phyloP scores from a whole-genome alignment of 768 basidiomycete species.

The Trametopsis cervina region DNA sequence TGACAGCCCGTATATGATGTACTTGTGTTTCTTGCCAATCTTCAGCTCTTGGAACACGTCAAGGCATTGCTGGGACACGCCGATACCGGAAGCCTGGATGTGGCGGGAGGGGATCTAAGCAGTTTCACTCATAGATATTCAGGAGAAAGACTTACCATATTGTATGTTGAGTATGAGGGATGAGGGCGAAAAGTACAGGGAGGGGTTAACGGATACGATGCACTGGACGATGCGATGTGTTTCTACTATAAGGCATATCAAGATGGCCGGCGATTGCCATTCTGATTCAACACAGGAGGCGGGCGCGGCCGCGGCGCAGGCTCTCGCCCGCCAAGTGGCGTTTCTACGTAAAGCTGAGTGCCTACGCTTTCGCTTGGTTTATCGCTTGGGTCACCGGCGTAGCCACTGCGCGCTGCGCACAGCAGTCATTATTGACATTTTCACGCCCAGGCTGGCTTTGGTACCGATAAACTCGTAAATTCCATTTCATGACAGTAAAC shows the following conservation, averaged over 20 bases:
- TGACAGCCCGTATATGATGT: slow-evolving; percentile 75
- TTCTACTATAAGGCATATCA: slow-evolving; percentile 8
- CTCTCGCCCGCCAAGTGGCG: slow-evolving; percentile 6
- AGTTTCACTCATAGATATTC: background rate
- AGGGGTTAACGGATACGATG: slow-evolving; percentile 4
- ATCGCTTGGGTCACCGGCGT: too few species aligned
- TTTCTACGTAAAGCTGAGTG: too few species aligned
- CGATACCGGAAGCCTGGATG: slow-evolving; percentile 59
- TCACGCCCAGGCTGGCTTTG: too few species aligned
- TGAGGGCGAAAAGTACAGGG: slow-evolving; percentile 3
- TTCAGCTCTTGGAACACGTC: slow-evolving; percentile 62
- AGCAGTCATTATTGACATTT: too few species aligned
- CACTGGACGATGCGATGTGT: slow-evolving; percentile 2
- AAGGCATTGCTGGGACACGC: slow-evolving; percentile 52
- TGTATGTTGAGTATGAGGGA: slow-evolving; percentile 8
- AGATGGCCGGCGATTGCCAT: slow-evolving; percentile 15
- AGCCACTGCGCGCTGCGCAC: too few species aligned
- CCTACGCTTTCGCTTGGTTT: too few species aligned
- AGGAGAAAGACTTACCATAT: slow-evolving; percentile 6
- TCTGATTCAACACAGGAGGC: slow-evolving; percentile 2
- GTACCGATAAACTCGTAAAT: too few species aligned
- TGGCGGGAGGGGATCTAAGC: background rate
- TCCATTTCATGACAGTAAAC: too few species aligned
- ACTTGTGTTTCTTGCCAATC: slow-evolving; percentile 69
- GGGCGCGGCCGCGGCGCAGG: slow-evolving; percentile 3